These are phyloP conservation scores for Trametes villosa DNA, from an alignment of 768 basidiomycete genomes.

Conservation along the genomic window DNA sequence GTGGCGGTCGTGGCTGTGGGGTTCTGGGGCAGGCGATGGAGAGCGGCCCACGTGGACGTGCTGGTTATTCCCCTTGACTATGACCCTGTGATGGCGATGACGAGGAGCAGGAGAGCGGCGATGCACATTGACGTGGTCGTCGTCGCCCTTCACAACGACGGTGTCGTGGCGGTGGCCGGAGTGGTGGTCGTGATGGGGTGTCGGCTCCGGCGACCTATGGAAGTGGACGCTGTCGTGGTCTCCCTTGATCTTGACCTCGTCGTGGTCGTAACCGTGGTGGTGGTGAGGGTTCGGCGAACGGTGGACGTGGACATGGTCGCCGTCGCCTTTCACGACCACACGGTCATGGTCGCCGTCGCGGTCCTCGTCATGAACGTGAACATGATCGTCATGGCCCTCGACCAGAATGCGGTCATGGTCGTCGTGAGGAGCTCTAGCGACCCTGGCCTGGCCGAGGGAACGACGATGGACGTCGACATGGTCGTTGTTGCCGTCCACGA, in stretches of 20 bases:
- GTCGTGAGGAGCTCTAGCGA: neutral
- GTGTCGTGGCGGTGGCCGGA: constrained; percentile 10
- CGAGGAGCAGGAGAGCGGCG: constrained; percentile 2
- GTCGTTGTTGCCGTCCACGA: constrained; percentile 34
- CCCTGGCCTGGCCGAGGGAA: neutral
- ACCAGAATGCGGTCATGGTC: constrained; percentile 19
- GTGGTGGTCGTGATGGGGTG: constrained; percentile 10
- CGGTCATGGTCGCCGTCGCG: constrained; percentile 26
- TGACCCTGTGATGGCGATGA: constrained; percentile 11
- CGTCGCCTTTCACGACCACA: constrained; percentile 26
- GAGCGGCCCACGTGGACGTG: constrained; percentile 24
- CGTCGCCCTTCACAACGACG: constrained; percentile 27
- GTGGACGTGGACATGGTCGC: constrained; percentile 27
- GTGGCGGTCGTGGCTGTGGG: constrained; percentile 16
- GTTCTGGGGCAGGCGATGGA: neutral
- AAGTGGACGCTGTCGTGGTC: constrained; percentile 20
- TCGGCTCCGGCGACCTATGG: constrained; percentile 14
- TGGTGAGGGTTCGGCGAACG: constrained; percentile 18
- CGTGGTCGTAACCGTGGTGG: constrained; percentile 23
- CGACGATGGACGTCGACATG: constrained; percentile 30
- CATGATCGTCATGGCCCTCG: constrained; percentile 14
- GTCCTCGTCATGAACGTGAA: constrained; percentile 22
- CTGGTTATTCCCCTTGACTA: constrained; percentile 30
- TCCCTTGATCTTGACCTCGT: constrained; percentile 26
- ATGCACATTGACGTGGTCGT: constrained; percentile 30